Conservation (phyloP, 805 yeast genomes). For the Starmera dryadoides region DNA sequence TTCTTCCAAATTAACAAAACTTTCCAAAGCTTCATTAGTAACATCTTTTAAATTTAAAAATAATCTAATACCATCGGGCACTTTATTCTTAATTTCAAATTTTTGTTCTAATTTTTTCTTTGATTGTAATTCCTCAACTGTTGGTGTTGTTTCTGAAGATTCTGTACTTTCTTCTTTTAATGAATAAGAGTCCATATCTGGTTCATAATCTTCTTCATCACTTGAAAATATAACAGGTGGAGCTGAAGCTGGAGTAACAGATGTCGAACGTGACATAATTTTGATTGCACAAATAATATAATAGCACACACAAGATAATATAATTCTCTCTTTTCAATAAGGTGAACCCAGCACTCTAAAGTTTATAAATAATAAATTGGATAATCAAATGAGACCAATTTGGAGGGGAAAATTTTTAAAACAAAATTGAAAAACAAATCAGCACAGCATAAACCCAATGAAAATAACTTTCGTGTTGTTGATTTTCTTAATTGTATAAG, state of each 20-base stretch:
- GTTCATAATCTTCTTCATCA: constrained; percentile 15
- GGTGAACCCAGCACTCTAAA: no score
- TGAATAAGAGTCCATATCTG: neutral
- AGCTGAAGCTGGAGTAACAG: neutral
- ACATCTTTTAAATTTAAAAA: constrained; percentile 39
- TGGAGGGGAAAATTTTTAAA: no score
- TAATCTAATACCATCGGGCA: constrained; percentile 15
- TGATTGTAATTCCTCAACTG: constrained; percentile 11
- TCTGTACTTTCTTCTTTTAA: neutral
- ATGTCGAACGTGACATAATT: no score
- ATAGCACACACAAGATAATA: no score
- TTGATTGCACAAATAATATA: no score
- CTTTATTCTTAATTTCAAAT: constrained; percentile 9
- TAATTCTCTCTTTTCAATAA: no score
- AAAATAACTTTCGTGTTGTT: no score
- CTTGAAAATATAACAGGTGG: constrained; percentile 1
- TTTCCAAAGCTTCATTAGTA: constrained; percentile 59
- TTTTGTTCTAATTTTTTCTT: constrained; percentile 9
- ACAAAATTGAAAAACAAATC: no score
- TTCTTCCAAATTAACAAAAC: constrained; percentile 48
- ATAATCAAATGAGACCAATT: no score
- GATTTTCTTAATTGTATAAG: no score
- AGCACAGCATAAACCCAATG: no score
- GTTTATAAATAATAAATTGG: no score
- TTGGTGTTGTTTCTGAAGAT: neutral